Evolutionary conservation across 129 eudicot species (phyloP).

Genomic region (Artemisia tridentata): DNA sequence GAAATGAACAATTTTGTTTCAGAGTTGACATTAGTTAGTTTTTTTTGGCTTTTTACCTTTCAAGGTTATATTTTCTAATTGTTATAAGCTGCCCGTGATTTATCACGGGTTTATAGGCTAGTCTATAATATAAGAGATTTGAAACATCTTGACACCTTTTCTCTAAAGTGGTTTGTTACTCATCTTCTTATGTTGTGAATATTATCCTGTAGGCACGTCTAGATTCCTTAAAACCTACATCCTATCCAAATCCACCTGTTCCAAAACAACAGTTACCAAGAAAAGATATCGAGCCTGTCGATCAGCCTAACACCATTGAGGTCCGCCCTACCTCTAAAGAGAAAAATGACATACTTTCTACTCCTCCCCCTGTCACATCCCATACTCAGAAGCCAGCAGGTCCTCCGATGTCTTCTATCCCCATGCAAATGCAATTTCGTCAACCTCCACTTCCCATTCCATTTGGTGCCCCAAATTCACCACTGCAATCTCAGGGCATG

Average conservation of each 20-base stretch:
- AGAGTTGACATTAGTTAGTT: too few species aligned
- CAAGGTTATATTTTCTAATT: too few species aligned
- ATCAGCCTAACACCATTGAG: conserved; percentile 45
- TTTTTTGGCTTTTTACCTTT: too few species aligned
- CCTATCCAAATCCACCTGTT: conserved; percentile 43
- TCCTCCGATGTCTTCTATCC: conserved; percentile 40
- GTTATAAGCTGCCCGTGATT: too few species aligned
- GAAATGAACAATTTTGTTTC: too few species aligned
- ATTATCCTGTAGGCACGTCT: conserved; percentile 55
- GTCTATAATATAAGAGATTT: too few species aligned
- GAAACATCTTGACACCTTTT: neutral
- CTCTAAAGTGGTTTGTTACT: neutral
- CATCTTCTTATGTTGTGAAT: conserved; percentile 1
- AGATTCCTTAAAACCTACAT: conserved; percentile 44
- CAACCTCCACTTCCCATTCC: conserved; percentile 61
- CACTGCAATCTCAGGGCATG: conserved; percentile 68
- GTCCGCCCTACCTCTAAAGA: conserved; percentile 39
- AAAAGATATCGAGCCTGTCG: conserved; percentile 38
- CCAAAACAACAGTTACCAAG: conserved; percentile 62
- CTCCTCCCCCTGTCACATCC: conserved; percentile 38
- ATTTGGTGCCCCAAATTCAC: conserved; percentile 77
- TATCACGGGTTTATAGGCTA: too few species aligned
- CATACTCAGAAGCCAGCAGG: conserved; percentile 57
- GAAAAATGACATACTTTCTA: conserved; percentile 47
- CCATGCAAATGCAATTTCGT: conserved; percentile 60